These are phyloP conservation scores for Terana coerulea DNA, from an alignment of 768 basidiomycete genomes.

Conservation along the genomic window DNA sequence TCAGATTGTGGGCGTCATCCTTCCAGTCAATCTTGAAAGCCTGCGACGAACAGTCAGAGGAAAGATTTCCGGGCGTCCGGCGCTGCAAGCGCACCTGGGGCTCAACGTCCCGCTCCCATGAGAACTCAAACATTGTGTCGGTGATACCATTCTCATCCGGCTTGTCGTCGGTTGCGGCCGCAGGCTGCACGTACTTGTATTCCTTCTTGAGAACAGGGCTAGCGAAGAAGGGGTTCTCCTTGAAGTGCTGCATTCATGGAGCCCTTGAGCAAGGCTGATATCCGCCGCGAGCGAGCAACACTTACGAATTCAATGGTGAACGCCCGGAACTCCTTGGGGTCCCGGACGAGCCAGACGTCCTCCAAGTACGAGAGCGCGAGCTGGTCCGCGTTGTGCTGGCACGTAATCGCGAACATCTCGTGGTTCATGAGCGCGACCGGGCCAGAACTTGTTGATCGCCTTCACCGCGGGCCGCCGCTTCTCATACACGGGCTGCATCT, in stretches of 20 bases:
- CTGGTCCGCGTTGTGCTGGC: slow-evolving; percentile 73
- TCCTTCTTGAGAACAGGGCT: slow-evolving; percentile 78
- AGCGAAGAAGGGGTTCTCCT: slow-evolving; percentile 80
- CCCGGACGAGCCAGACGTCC: slow-evolving; percentile 79
- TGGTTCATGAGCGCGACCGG: slow-evolving; percentile 81
- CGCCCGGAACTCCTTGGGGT: slow-evolving; percentile 69
- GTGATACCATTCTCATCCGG: slow-evolving; percentile 75
- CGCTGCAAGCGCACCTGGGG: slow-evolving; percentile 47
- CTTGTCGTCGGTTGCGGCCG: slow-evolving; percentile 49
- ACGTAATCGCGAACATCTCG: slow-evolving; percentile 54
- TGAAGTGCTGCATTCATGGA: slow-evolving; percentile 61
- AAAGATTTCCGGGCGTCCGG: not conserved
- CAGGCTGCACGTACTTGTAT: slow-evolving; percentile 64
- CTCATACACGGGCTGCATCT: slow-evolving; percentile 59
- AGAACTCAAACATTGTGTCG: slow-evolving; percentile 73
- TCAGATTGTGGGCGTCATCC: slow-evolving; percentile 68
- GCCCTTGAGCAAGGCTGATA: not conserved
- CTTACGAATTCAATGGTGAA: slow-evolving; percentile 89
- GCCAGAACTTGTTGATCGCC: slow-evolving; percentile 77
- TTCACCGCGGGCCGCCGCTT: slow-evolving; percentile 66
- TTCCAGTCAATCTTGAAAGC: slow-evolving; percentile 77
- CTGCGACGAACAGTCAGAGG: slow-evolving; percentile 32
- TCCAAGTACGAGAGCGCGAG: slow-evolving; percentile 80
- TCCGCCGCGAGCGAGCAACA: slow-evolving; percentile 16
- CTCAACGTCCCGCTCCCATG: slow-evolving; percentile 72